Base-by-base conservation (phyloP, 257 asterid genomes). In the Linaria vulgaris region DNA sequence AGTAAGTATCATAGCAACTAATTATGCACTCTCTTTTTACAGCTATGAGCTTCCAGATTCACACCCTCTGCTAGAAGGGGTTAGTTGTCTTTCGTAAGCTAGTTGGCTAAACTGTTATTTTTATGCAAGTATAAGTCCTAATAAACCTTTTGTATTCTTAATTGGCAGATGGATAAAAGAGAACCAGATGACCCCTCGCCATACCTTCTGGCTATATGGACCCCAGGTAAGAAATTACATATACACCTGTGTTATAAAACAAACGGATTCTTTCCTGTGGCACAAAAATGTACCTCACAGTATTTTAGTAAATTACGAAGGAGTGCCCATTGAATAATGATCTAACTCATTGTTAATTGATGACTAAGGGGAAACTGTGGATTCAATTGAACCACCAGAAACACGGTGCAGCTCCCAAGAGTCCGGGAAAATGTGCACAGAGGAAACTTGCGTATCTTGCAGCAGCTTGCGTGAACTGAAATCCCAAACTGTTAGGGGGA, bases 201-300 rank as follows among this genome's bases (percentile, higher is more conserved):
- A 9, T 94, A 94, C 82, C 94, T 94, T 65, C 97, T 94, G 41
- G 96, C 97, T 21, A 94, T 94, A 63, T 94, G 99, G 99, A 85
- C 96, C 74, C 97, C 99, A 57, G 99, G 99, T 89, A 87, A 67
- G 67, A 17, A 54, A 61, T 61, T 66, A 69, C 56, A 34, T 30
- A 27, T 25, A 10, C 27, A 25, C 24, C 54, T 8, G 31, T 20
- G 30, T 43, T 31, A 10, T 21, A 30, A 31, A 38, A 22, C 31
- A 46, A 61, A 19, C 14, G 56, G 23, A 55, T 53, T 46, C 38
- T 43, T 37, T 27, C 63, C 17, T 14, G 63, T 44, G 64, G 24
- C 30, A 24, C 21, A 70, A 56, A 56, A 60, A 34, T 23, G 44
- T 48, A 69, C 55, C 63, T 44, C 24, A 3, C 53, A 60, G 62